Percentiles rank a stretch among this genome's conserved stretches.
These are phyloP conservation scores for Cardamine chenopodiifolia DNA, from an alignment of 345 rosid genomes.

Conservation along the genomic window DNA sequence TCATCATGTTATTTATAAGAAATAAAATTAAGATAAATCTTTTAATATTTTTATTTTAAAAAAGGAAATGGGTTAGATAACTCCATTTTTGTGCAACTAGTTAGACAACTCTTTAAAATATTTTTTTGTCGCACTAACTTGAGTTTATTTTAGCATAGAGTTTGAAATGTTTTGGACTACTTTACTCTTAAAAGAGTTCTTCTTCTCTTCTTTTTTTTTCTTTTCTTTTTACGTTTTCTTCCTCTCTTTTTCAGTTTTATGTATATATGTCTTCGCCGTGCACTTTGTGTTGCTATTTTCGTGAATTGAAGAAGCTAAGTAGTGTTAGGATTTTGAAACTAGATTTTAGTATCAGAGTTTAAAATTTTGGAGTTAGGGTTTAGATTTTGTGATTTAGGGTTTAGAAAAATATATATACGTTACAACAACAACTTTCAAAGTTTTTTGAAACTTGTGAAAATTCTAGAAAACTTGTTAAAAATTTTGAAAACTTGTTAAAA, in stretches of 20 bases:
- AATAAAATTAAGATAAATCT: not conserved
- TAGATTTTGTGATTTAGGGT: not conserved
- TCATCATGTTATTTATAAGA: not conserved
- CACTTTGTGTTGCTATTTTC: not conserved
- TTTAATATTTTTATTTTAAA: too few species aligned
- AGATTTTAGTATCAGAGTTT: not conserved
- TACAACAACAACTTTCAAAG: not conserved
- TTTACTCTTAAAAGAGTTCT: not conserved
- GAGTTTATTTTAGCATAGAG: not conserved
- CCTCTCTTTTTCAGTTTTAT: not conserved
- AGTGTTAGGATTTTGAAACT: not conserved
- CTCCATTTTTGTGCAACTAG: too few species aligned
- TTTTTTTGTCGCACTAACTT: too few species aligned
- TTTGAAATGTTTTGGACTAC: not conserved
- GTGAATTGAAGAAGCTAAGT: not conserved
- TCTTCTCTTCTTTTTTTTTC: not conserved
- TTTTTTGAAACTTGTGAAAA: not conserved
- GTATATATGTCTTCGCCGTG: not conserved
- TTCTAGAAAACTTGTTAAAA: not conserved
- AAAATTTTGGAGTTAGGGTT: not conserved
- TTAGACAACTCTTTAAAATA: too few species aligned
- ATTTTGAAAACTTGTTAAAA: not conserved
- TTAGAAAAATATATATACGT: not conserved
- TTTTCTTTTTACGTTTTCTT: not conserved
- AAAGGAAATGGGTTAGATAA: too few species aligned